phyloP scores from a whole-genome alignment of 2,329 filamentous ascomycete species.

The Thielaviopsis punctulata region DNA sequence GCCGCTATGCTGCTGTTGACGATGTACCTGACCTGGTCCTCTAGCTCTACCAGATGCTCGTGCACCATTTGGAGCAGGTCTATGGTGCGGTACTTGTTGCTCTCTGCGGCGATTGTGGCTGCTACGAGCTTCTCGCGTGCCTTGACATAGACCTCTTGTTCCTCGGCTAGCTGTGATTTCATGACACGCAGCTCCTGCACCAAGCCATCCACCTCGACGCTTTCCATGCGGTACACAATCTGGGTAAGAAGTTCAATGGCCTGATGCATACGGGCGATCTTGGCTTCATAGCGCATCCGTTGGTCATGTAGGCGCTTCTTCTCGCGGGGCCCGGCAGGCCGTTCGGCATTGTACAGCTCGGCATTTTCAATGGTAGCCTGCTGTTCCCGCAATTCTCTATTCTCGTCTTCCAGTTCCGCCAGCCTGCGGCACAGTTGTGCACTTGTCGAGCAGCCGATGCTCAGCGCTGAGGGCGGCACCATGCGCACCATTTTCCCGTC shows the following conservation, averaged over 20 bases:
- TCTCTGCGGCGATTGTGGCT: background rate
- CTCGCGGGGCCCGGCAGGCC: background rate
- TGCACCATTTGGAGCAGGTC: background rate
- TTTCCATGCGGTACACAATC: background rate
- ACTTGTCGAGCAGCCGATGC: background rate
- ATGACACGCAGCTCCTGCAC: background rate
- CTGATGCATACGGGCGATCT: background rate
- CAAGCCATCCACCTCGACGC: background rate
- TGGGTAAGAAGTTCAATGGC: background rate
- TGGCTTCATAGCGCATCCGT: background rate
- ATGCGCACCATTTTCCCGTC: background rate
- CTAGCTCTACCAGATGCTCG: background rate
- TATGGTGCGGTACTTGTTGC: background rate
- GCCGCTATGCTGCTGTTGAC: background rate
- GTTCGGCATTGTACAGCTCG: background rate
- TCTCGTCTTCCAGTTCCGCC: background rate
- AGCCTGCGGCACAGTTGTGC: background rate
- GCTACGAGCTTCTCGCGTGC: background rate
- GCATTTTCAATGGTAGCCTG: background rate
- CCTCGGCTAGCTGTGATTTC: background rate
- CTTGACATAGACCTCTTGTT: background rate
- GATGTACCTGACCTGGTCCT: background rate
- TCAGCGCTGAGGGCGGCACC: background rate
- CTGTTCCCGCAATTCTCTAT: background rate
- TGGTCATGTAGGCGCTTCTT: background rate